Evolutionary conservation across 352 stramenopile species (phyloP).

Genomic region (Paralagenidium karlingii): DNA sequence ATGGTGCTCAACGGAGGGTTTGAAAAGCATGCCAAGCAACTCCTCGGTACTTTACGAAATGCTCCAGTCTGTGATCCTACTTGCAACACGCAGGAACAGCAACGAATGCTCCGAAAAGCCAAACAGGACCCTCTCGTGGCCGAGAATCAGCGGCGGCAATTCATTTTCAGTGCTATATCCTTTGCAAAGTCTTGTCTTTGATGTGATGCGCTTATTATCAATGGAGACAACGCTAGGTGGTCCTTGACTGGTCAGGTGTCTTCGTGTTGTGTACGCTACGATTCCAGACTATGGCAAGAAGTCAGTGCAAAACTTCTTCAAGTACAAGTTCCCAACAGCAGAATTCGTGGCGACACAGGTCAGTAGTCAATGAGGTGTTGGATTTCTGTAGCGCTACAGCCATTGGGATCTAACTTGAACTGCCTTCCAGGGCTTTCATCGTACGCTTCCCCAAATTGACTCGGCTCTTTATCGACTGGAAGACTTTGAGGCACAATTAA

Average conservation of each 20-base stretch:
- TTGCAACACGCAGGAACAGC: no score
- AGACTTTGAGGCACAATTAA: conserved; percentile 9
- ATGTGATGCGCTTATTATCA: conserved; percentile 1
- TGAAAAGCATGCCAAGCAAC: conserved; percentile 69
- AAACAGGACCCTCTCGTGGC: no score
- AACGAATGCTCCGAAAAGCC: no score
- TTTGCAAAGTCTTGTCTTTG: conserved; percentile 8
- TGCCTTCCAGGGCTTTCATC: conserved; percentile 45
- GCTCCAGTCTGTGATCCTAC: no score
- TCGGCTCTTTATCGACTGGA: conserved; percentile 26
- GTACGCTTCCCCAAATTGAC: conserved; percentile 37
- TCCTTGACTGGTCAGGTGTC: conserved; percentile 10
- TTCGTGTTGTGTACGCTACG: conserved; percentile 27
- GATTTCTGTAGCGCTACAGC: neutral
- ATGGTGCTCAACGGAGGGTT: conserved; percentile 67
- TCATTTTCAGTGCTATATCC: conserved; percentile 74
- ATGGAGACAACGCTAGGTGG: conserved; percentile 8
- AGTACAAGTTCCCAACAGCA: conserved; percentile 59
- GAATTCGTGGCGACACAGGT: conserved; percentile 57
- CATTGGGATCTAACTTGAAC: conserved; percentile 2
- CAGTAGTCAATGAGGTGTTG: neutral
- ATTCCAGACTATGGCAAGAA: conserved; percentile 71
- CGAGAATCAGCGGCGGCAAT: conserved; percentile 24
- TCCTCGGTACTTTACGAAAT: no score
- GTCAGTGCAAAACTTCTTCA: conserved; percentile 51